A percentile compares a stretch with the other conserved stretches of the same genome.
Evolutionary conservation across 306 rosid genomes (phyloP).

Genomic region (Lathyrus oleraceus): DNA sequence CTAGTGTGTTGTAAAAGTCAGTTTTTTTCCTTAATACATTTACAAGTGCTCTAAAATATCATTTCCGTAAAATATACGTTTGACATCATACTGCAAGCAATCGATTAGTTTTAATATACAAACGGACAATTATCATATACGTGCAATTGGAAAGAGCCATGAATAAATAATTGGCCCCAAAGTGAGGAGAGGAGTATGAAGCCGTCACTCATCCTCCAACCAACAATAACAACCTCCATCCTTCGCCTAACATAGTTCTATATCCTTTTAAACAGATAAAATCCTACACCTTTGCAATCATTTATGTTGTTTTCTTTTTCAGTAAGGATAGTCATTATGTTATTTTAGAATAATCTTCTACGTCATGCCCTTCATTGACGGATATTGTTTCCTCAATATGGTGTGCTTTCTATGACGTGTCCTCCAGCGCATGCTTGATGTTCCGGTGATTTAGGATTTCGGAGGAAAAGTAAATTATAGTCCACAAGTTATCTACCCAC

Average conservation of each 20-base stretch:
- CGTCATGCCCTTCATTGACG: constrained; percentile 66
- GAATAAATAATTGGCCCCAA: constrained; percentile 58
- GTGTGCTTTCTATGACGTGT: constrained; percentile 40
- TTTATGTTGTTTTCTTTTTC: constrained; percentile 41
- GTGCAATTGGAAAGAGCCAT: constrained; percentile 4
- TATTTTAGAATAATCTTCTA: constrained; percentile 54
- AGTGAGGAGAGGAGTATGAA: constrained; percentile 61
- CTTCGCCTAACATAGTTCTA: constrained; percentile 69
- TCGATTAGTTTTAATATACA: too few species aligned
- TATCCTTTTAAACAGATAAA: constrained; percentile 45
- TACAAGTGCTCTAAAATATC: too few species aligned
- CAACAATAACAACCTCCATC: constrained; percentile 49
- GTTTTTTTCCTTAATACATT: too few species aligned
- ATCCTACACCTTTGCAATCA: constrained; percentile 70
- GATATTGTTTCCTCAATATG: constrained; percentile 40
- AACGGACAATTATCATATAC: background rate
- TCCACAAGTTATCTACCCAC: constrained; percentile 20
- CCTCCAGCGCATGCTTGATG: constrained; percentile 38
- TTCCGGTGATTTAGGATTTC: constrained; percentile 64
- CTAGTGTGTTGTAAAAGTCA: too few species aligned
- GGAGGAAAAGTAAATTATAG: background rate
- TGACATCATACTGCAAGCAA: too few species aligned
- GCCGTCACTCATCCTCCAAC: constrained; percentile 99
- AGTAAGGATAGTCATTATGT: constrained; percentile 41
- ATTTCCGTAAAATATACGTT: too few species aligned